These are phyloP conservation scores for Eucalyptus caleyi DNA, from an alignment of 345 rosid species.

Conservation along the genomic window DNA sequence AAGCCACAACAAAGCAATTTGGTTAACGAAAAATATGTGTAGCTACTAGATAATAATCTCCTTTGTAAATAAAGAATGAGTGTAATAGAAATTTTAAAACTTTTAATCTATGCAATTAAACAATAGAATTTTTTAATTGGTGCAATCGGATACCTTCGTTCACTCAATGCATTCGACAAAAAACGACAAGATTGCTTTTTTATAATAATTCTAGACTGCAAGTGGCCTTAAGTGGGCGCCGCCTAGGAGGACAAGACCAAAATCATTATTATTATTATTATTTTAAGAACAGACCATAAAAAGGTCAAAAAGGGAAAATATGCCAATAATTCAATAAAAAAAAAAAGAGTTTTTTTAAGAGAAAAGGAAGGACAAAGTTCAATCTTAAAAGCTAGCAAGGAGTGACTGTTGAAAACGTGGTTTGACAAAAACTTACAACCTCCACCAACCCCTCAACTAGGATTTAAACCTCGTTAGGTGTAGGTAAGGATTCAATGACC, in stretches of 20 bases:
- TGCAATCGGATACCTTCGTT: not conserved
- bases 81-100: accelerated
- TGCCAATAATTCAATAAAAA: not conserved
- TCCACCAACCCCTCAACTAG: not conserved
- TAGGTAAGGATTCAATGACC: not conserved
- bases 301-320: not conserved
- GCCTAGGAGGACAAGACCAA: not conserved
- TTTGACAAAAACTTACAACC: accelerated
- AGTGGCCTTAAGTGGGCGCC: not conserved
- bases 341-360: not conserved
- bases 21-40: not conserved
- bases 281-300: not conserved
- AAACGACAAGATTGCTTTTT: not conserved
- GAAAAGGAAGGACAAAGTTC: not conserved
- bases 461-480: not conserved
- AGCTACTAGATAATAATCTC: not conserved
- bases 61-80: not conserved
- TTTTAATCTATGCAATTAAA: not conserved
- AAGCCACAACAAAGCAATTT: not conserved
- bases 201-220: not conserved
- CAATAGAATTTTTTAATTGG: not conserved
- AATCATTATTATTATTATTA: not conserved
- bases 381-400: not conserved
- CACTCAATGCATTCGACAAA: accelerated
- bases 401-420: accelerated